Evolutionary conservation across 1,284 basidiomycete species (phyloP).

Genomic region (Microbotryum scabiosae): DNA sequence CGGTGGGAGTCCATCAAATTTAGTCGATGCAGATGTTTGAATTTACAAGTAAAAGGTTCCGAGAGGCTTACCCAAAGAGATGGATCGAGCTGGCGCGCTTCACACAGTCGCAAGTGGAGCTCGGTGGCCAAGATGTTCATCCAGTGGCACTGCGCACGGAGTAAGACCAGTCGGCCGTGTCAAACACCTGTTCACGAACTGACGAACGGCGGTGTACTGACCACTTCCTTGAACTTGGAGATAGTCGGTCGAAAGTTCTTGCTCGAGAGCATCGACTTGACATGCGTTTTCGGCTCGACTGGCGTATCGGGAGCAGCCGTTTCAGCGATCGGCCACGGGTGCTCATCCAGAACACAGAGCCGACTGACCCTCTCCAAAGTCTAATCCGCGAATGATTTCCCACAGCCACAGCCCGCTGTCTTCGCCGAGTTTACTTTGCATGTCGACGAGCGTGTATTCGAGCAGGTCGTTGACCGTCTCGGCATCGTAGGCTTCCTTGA

Average conservation of each 20-base stretch:
- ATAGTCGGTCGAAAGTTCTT: conserved; percentile 80
- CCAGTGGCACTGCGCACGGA: conserved; percentile 58
- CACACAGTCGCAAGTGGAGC: conserved; percentile 69
- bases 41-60: not conserved
- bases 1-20: not conserved
- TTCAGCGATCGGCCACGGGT: no score
- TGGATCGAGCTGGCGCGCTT: conserved; percentile 62
- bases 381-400: conserved; percentile 72
- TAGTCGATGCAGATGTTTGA: not conserved
- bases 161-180: not conserved
- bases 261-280: conserved; percentile 87
- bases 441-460: conserved; percentile 53
- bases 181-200: no score
- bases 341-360: conserved; percentile 1
- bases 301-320: not conserved
- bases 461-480: conserved; percentile 81
- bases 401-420: conserved; percentile 77
- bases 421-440: conserved; percentile 75
- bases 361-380: conserved; percentile 68
- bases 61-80: conserved; percentile 53
- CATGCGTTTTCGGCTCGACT: conserved; percentile 76
- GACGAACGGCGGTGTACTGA: conserved; percentile 1
- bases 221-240: conserved; percentile 59
- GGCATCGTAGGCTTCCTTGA: conserved; percentile 78
- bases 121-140: conserved; percentile 83